phyloP scores from a whole-genome alignment of 2,329 filamentous ascomycete genomes.

The Penicillium hesseltinei region DNA sequence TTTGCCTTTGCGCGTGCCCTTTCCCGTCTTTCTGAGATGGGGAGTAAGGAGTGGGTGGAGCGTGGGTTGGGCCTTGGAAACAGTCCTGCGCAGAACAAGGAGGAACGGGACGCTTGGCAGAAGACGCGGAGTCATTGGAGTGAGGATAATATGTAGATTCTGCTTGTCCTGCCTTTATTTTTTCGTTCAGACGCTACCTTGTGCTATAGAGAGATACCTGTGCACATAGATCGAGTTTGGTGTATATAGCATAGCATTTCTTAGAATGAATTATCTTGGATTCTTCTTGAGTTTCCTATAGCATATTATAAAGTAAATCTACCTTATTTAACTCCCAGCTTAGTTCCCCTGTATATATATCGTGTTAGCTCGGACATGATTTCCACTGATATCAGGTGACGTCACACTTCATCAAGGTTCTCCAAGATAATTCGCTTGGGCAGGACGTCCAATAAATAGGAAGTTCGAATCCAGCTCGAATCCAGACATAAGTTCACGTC shows the following conservation, averaged over 20 bases:
- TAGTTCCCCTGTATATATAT: background rate
- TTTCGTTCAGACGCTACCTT: background rate
- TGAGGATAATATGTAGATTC: slow-evolving; percentile 48
- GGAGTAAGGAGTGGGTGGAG: slow-evolving; percentile 92
- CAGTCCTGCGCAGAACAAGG: slow-evolving; percentile 43
- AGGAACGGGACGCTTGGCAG: slow-evolving; percentile 49
- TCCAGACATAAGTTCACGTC: background rate
- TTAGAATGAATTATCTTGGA: background rate
- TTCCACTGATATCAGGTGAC: slow-evolving; percentile 5
- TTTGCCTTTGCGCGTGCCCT: slow-evolving; percentile 93
- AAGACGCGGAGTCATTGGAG: slow-evolving; percentile 50
- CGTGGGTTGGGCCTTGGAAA: slow-evolving; percentile 60
- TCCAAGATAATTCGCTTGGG: background rate
- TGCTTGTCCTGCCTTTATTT: background rate
- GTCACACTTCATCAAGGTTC: background rate
- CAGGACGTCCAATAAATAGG: background rate
- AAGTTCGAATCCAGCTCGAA: background rate
- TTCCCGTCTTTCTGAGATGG: slow-evolving; percentile 85
- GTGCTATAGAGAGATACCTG: slow-evolving; percentile 1
- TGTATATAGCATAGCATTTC: slow-evolving; percentile 2
- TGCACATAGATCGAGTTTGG: slow-evolving; percentile 3
- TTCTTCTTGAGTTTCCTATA: background rate
- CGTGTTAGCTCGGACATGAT: background rate
- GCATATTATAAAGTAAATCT: background rate
- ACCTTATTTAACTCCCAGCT: background rate